A percentile compares a stretch with the other conserved stretches of the same genome.
These are phyloP conservation scores for Neurospora sp. DNA, from an alignment of 495 filamentous ascomycete species.

Conservation along the genomic window DNA sequence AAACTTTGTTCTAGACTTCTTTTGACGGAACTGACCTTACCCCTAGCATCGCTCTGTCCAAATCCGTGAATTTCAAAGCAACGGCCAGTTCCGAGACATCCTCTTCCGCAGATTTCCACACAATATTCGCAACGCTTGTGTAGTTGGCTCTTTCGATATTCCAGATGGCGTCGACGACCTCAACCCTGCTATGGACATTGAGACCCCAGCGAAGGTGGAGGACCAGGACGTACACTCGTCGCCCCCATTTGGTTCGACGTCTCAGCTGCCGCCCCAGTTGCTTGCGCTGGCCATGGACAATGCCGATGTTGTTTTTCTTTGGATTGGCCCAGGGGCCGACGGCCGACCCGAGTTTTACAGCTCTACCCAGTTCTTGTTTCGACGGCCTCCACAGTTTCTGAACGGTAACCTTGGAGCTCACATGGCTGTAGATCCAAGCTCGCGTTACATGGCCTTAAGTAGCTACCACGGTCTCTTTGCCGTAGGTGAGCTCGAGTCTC, in stretches of 20 bases:
- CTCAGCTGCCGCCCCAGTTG: constrained; percentile 58
- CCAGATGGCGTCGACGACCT: constrained; percentile 12
- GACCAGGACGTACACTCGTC: constrained; percentile 13
- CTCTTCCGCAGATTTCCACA: constrained; percentile 11
- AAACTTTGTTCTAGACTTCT: constrained; percentile 1
- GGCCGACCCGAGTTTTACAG: constrained; percentile 49
- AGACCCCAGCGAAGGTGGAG: constrained; percentile 18
- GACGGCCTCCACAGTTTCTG: constrained; percentile 40
- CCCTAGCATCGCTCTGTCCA: constrained; percentile 53
- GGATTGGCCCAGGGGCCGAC: constrained; percentile 35
- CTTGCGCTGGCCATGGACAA: constrained; percentile 61
- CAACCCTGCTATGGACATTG: not conserved
- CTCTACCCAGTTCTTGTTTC: constrained; percentile 28
- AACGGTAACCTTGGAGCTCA: constrained; percentile 52
- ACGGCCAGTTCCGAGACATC: constrained; percentile 61
- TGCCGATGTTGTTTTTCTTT: constrained; percentile 63
- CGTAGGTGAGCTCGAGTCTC: constrained; percentile 51
- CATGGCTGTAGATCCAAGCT: constrained; percentile 70
- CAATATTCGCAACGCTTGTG: constrained; percentile 50
- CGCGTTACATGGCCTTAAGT: constrained; percentile 36
- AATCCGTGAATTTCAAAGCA: constrained; percentile 53
- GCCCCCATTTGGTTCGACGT: constrained; percentile 8
- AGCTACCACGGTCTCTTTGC: constrained; percentile 34
- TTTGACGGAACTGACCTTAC: constrained; percentile 15
- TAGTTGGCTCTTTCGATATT: constrained; percentile 39